These are phyloP conservation scores for Mycena venus DNA, from an alignment of 768 basidiomycete species.

Conservation along the genomic window DNA sequence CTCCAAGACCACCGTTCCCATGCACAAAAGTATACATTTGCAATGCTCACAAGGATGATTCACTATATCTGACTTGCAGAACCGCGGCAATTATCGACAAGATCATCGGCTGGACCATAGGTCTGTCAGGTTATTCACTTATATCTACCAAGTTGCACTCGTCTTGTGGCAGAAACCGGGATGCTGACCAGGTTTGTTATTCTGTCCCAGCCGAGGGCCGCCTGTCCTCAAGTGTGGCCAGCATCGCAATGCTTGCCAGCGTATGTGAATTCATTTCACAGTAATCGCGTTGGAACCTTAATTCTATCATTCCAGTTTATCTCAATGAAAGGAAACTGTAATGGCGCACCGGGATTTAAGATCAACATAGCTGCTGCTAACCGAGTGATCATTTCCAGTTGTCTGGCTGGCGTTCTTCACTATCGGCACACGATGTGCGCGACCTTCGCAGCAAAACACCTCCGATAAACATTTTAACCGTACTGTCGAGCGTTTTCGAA, in stretches of 20 bases:
- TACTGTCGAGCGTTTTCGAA: neutral
- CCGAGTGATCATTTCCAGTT: neutral
- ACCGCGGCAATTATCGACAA: neutral
- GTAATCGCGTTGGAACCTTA: neutral
- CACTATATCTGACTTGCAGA: neutral
- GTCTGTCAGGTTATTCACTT: neutral
- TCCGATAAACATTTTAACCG: neutral
- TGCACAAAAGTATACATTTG: neutral
- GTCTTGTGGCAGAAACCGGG: neutral
- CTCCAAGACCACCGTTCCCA: neutral
- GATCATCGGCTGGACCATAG: neutral
- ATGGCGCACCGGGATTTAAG: neutral
- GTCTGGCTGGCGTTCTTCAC: neutral
- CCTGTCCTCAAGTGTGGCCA: neutral
- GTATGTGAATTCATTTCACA: neutral
- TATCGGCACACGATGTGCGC: slow-evolving; percentile 2
- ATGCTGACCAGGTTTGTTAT: neutral
- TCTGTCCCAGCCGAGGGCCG: neutral
- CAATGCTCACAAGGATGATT: neutral
- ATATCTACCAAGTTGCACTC: too few species aligned
- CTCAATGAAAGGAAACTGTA: neutral
- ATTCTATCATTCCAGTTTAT: neutral
- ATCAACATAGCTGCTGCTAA: neutral
- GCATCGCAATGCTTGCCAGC: neutral
- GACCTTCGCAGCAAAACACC: neutral